Base-by-base conservation (phyloP, 2,329 filamentous ascomycete species). In the Aspergillus pseudoterreus region DNA sequence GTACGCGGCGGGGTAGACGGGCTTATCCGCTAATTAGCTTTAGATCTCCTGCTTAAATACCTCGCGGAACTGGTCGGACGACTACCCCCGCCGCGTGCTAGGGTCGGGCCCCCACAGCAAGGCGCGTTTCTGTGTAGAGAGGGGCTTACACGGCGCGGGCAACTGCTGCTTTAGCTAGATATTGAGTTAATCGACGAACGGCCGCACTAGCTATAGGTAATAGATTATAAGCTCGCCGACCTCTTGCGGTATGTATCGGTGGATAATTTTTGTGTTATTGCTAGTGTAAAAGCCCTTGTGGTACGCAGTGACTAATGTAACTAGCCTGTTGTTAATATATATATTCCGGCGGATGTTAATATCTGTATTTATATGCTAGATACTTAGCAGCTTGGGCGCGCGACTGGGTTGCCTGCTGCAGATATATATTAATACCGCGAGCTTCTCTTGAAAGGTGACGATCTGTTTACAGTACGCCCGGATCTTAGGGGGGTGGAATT, bases 191-290 rank as follows among this genome's bases (percentile, higher is more conserved):
- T 42, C 15, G 14, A 15, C 15, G 17, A 41, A 41, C 15, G 36
- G 36, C 36, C 15, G 36, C 4, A 41, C 15, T 4, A 41, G 36
- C 15, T 9, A 41, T n/a, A 41, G 22, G 50, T 55, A 55, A 43
- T 22, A 54, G 0, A 55, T 27, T 8, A 55, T 15, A n/a, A n/a
- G n/a, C n/a, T n/a, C n/a, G n/a, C n/a, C n/a, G n/a, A n/a, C n/a
- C n/a, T n/a, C n/a, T n/a, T n/a, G n/a, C n/a, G n/a, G n/a, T n/a
- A n/a, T n/a, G n/a, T n/a, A n/a, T n/a, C n/a, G n/a, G n/a, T n/a
- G n/a, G n/a, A n/a, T n/a, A n/a, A n/a, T n/a, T n/a, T n/a, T n/a
- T n/a, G n/a, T n/a, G n/a, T n/a, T n/a, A n/a, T n/a, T n/a, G n/a
- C n/a, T n/a, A n/a, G n/a, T n/a, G n/a, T n/a, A n/a, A n/a, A n/a